These are phyloP conservation scores for Coleophoma crateriformis DNA, from an alignment of 2,329 filamentous ascomycete species.

Conservation along the genomic window DNA sequence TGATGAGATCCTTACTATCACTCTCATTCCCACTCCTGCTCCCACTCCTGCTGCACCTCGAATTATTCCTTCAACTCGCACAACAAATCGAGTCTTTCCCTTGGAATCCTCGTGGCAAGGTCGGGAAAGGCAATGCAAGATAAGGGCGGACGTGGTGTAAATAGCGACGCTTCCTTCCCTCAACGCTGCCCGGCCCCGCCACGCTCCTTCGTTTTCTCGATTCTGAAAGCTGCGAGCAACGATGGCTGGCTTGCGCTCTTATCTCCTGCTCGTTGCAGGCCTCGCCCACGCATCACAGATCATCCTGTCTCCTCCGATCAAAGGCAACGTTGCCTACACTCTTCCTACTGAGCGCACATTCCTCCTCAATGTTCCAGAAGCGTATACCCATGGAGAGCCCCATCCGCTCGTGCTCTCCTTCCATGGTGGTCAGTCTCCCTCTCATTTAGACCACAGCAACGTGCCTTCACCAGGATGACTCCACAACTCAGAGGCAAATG, in stretches of 20 bases:
- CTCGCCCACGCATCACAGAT: slow-evolving; percentile 5
- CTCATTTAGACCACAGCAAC: neutral
- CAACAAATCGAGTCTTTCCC: too few species aligned
- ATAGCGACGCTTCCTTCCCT: neutral
- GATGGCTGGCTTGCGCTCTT: neutral
- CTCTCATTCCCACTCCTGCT: too few species aligned
- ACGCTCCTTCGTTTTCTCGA: neutral
- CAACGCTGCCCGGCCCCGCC: too few species aligned
- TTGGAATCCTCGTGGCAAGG: neutral
- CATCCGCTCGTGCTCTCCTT: slow-evolving; percentile 18
- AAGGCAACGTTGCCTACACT: slow-evolving; percentile 15
- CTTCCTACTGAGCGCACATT: slow-evolving; percentile 18
- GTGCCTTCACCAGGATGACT: too few species aligned
- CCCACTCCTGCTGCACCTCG: too few species aligned
- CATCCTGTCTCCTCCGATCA: slow-evolving; percentile 2
- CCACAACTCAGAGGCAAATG: neutral
- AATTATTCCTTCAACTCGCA: too few species aligned
- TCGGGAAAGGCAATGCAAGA: neutral
- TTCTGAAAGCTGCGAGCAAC: neutral
- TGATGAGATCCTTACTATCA: too few species aligned
- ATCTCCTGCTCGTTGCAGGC: neutral
- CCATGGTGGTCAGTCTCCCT: slow-evolving; percentile 14
- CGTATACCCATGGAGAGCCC: slow-evolving; percentile 10
- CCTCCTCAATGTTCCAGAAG: slow-evolving; percentile 15
- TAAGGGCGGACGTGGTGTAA: neutral